phyloP scores from a whole-genome alignment of 2,329 filamentous ascomycete genomes.

The Talaromyces verruculosus region DNA sequence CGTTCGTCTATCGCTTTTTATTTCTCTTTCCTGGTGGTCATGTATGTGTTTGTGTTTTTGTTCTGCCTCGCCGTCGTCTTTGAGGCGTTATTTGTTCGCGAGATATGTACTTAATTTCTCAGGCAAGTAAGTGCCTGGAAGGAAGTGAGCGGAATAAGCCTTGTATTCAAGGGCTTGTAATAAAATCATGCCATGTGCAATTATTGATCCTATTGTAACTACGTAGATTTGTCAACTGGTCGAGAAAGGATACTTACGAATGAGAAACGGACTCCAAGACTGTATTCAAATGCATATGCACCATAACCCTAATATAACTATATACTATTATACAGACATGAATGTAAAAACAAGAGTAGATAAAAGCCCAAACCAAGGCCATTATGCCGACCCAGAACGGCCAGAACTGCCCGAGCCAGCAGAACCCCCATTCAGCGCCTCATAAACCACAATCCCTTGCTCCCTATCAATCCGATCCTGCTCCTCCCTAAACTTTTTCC shows the following conservation, averaged over 20 bases:
- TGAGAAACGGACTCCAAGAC: too few species aligned
- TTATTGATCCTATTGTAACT: neutral
- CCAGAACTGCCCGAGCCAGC: neutral
- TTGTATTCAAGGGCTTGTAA: neutral
- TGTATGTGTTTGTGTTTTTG: neutral
- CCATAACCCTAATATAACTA: neutral
- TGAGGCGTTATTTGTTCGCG: neutral
- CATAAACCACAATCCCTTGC: slow-evolving; percentile 38
- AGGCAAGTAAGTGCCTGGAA: neutral
- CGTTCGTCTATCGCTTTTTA: neutral
- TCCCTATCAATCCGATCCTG: slow-evolving; percentile 55
- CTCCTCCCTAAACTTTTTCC: slow-evolving; percentile 58
- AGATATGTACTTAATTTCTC: neutral
- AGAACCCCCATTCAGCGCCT: slow-evolving; percentile 6
- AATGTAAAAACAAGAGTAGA: neutral
- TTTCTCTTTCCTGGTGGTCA: neutral
- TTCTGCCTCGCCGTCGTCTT: neutral
- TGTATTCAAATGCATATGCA: neutral
- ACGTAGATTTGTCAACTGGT: neutral
- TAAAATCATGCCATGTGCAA: neutral
- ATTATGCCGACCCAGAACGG: neutral
- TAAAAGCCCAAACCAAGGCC: neutral
- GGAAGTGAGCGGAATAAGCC: neutral
- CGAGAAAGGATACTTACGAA: too few species aligned
- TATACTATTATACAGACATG: slow-evolving; percentile 10